Evolutionary conservation across 1,284 basidiomycete genomes (phyloP).

Genomic region (Ceratobasidium sp.): DNA sequence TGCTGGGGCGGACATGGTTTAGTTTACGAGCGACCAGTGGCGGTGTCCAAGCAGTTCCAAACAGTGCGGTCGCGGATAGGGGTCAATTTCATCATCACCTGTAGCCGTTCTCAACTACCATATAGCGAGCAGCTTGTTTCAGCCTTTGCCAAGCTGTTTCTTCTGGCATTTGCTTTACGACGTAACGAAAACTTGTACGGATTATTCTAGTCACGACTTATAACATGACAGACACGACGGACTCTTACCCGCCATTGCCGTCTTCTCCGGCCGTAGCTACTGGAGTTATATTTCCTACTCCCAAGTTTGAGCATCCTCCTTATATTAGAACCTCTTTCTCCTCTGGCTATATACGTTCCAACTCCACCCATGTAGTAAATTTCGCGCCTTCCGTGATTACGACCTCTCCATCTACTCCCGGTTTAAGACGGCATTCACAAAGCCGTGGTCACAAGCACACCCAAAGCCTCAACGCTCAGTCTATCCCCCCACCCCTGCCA

Average conservation of each 20-base stretch:
- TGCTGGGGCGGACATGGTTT: slow-evolving; percentile 40
- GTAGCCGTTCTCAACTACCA: slow-evolving; percentile 11
- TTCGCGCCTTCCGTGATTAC: neutral
- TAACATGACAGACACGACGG: slow-evolving; percentile 17
- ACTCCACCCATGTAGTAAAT: neutral
- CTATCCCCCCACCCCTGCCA: slow-evolving; percentile 46
- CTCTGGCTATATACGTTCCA: slow-evolving; percentile 36
- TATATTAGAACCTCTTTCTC: slow-evolving; percentile 43
- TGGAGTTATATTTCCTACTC: neutral
- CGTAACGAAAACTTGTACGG: neutral
- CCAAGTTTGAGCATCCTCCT: neutral
- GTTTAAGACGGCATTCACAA: slow-evolving; percentile 45
- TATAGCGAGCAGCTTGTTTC: neutral
- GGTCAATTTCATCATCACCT: slow-evolving; percentile 24
- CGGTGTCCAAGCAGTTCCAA: slow-evolving; percentile 26
- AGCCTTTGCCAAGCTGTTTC: neutral
- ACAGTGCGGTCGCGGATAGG: slow-evolving; percentile 21
- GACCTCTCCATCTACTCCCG: slow-evolving; percentile 26
- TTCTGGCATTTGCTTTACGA: slow-evolving; percentile 23
- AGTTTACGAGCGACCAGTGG: slow-evolving; percentile 12
- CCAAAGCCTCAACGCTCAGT: slow-evolving; percentile 41
- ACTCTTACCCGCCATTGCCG: slow-evolving; percentile 23
- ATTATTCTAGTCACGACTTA: neutral
- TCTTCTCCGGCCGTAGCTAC: slow-evolving; percentile 21
- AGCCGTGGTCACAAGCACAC: slow-evolving; percentile 48